Percentiles rank a stretch among this genome's conserved stretches.
These are phyloP conservation scores for Cephaloascus albidus DNA, from an alignment of 805 yeast genomes.

Conservation along the genomic window DNA sequence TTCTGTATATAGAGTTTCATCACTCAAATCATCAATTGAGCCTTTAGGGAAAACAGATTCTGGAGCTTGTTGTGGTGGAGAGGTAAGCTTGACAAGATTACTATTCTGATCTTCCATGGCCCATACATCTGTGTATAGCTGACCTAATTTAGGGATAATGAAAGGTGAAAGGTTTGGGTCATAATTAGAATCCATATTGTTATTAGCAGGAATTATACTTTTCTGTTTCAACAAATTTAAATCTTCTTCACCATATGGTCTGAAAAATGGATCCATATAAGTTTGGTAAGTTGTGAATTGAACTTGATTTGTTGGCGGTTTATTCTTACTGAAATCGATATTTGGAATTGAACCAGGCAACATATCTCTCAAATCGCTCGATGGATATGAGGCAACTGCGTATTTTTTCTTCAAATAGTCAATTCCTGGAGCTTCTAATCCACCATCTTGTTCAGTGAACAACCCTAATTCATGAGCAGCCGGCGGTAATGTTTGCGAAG, in stretches of 20 bases:
- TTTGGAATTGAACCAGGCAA: slow-evolving; percentile 88
- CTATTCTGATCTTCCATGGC: slow-evolving; percentile 60
- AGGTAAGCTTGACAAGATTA: slow-evolving; percentile 25
- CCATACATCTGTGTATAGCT: slow-evolving; percentile 78
- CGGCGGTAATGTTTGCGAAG: slow-evolving; percentile 57
- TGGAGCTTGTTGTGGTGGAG: slow-evolving; percentile 35
- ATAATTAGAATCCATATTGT: slow-evolving; percentile 34
- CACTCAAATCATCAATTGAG: slow-evolving; percentile 45
- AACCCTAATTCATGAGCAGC: slow-evolving; percentile 59
- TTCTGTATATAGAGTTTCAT: slow-evolving; percentile 59
- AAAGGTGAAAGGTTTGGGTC: slow-evolving; percentile 66
- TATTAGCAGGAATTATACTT: slow-evolving; percentile 35
- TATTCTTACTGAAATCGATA: slow-evolving; percentile 73
- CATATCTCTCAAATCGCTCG: slow-evolving; percentile 58
- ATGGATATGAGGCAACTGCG: slow-evolving; percentile 89
- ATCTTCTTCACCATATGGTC: slow-evolving; percentile 76
- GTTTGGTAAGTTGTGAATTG: slow-evolving; percentile 83
- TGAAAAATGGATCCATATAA: slow-evolving; percentile 77
- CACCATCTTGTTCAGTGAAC: slow-evolving; percentile 50
- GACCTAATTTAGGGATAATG: slow-evolving; percentile 79
- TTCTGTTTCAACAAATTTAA: slow-evolving; percentile 59
- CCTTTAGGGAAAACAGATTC: slow-evolving; percentile 38
- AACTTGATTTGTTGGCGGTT: slow-evolving; percentile 78
- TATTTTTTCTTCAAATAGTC: slow-evolving; percentile 68
- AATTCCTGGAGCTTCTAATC: slow-evolving; percentile 56